Base-by-base conservation (phyloP, 768 basidiomycete species). In the Sutorius australiensis region DNA sequence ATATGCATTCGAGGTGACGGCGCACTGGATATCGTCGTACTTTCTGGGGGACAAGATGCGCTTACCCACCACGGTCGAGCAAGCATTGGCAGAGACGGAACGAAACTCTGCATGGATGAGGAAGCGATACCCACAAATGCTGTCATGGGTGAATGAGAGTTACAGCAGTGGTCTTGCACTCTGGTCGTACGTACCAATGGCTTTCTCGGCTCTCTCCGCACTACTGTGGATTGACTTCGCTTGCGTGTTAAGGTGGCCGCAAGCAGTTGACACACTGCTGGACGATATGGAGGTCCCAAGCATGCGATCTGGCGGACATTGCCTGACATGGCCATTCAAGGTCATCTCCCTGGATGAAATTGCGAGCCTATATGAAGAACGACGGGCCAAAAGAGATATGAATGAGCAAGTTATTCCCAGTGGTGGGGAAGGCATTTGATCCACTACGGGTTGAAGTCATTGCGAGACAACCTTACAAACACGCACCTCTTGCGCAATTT, bases 21-120 rank as follows among this genome's bases (percentile, higher is more conserved):
- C 84, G 0, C 83, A 86, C 58, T 86, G 83, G 83, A 81, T 84
- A 42, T 83, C 82, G 0, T 75, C 82, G 3, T 83, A 83, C 61
- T 84, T 87, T 60, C 74, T 78, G 0, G 64, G 62, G 1, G 85
- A 87, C 55, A 56, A 61, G 56, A 67, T 86, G 73, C 71, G 68
- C 1, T 64, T 86, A 4, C 80, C 84, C 2, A 51, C 62, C 4
- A 73, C 77, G 0, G 54, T 69, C 0, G 79, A 80, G 41, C 76
- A 77, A 12, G 84, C 84, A 0, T 56, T 74, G n/a, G 69, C 44
- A 0, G 58, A 65, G 21, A 70, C 80, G 0, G 80, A 80, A 42
- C 65, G 71, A 6, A 68, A 75, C 13, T 73, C 78, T 0, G 76
- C 77, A 6, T 85, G 82, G 82, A 71, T 82, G 66, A 72, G 76